Evolutionary conservation across 2,329 filamentous ascomycete species (phyloP), one percentile per base, ranked within the genome.

Genomic region (Pseudonectria buxi): DNA sequence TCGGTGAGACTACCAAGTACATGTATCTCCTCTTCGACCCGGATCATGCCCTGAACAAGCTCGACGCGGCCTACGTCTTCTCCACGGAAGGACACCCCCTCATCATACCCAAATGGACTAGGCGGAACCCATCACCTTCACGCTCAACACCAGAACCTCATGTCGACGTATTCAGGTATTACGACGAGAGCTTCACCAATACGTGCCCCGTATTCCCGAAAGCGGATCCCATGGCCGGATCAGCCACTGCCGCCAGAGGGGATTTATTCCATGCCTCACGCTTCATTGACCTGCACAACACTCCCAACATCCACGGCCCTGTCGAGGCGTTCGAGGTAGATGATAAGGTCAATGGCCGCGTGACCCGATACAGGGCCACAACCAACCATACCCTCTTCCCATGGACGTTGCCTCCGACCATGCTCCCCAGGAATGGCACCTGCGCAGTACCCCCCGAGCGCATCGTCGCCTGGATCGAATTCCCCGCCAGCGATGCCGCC

Each of bases 1-100:
- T 98, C 1, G 90, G 92, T 11, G 92, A 98, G 62, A 98, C 92
- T 2, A 82, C 87, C 29, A 95, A 96, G 61, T 98, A 98, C 59
- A 69, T 98, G 44, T 96, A 94, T 58, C 67, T 98, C 36, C 75
- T 96, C 3, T 96, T 94, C 58, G 86, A 94, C 46, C 74, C 81
- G 4, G 73, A 80, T 11, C 92, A 96, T 61, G 87, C 89, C 1
- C 65, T 98, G 28, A 96, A 96, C 60, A 81, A 78, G 14, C 66
- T 94, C 26, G 92, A 96, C 59, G 80, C 81, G 0, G 79, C 89
- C 0, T 94, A 83, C 58, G 90, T 98, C 11, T 96, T 98, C 58
- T 92, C 86, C 0, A 98, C 92, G 0, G 92, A 98, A 62, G 92
- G 90, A 0, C 92, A 98, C 59, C 92, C 92, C 3, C 69, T 98